These are phyloP conservation scores for Leucaena leucocephala DNA, from an alignment of 306 rosid genomes.

Conservation along the genomic window DNA sequence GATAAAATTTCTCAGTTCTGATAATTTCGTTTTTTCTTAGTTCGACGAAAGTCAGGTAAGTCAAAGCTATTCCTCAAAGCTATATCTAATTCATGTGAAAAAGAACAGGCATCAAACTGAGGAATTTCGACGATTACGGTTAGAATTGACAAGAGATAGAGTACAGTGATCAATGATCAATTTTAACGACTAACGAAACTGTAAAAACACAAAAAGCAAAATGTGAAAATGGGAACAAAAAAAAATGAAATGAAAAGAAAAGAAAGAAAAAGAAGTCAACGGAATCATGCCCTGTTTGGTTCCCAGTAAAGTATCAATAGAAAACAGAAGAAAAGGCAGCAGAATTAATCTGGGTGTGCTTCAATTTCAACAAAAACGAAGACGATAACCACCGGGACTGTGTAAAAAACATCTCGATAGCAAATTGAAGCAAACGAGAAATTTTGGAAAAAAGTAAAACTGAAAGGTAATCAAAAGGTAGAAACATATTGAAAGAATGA, in stretches of 20 bases:
- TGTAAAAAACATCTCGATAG: slow-evolving; percentile 6
- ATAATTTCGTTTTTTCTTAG: slow-evolving; percentile 21
- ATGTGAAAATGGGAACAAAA: slow-evolving; percentile 20
- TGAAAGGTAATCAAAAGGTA: neutral
- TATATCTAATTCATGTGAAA: slow-evolving; percentile 16
- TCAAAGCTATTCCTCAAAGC: slow-evolving; percentile 37
- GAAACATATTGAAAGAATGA: neutral
- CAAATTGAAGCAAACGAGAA: slow-evolving; percentile 2
- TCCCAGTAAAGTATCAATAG: neutral
- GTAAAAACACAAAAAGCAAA: slow-evolving; percentile 15
- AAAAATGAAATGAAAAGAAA: neutral
- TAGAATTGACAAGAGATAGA: neutral
- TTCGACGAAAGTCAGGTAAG: slow-evolving; percentile 35
- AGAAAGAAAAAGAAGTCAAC: slow-evolving; percentile 28
- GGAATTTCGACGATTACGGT: neutral
- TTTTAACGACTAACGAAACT: neutral
- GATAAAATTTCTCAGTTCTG: slow-evolving; percentile 21
- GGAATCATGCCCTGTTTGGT: slow-evolving; percentile 28
- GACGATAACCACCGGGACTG: neutral
- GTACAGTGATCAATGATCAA: slow-evolving; percentile 17
- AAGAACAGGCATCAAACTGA: neutral
- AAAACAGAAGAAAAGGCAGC: neutral
- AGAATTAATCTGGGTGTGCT: slow-evolving; percentile 28
- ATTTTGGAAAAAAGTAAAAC: neutral
- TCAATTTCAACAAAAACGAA: slow-evolving; percentile 1